A percentile compares a stretch with the other conserved stretches of the same genome.
phyloP scores from a whole-genome alignment of 2,329 filamentous ascomycete genomes.

The Aspergillus hiratsukae region DNA sequence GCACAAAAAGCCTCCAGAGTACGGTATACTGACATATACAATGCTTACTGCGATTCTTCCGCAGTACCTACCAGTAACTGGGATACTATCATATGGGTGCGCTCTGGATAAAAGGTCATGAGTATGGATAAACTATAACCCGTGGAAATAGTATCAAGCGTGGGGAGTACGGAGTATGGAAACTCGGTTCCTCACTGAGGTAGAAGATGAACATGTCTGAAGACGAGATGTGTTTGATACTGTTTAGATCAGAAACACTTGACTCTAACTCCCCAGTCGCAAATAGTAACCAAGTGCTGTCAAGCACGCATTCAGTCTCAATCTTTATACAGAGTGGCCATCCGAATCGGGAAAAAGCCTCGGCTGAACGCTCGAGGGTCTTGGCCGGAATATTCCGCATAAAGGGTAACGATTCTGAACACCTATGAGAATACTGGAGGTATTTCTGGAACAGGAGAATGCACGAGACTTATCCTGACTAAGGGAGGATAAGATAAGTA shows the following conservation, averaged over 20 bases:
- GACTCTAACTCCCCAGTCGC: neutral
- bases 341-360: conserved; percentile 5
- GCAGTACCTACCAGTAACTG: too few relatives aligned
- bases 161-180: neutral
- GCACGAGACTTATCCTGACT: neutral
- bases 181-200: neutral
- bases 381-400: conserved; percentile 9
- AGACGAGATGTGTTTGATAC: neutral
- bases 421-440: neutral
- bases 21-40: too few relatives aligned
- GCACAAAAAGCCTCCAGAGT: neutral
- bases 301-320: neutral
- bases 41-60: too few relatives aligned
- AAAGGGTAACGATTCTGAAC: neutral
- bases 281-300: neutral
- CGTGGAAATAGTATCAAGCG: conserved; percentile 1
- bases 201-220: neutral
- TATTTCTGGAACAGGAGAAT: neutral
- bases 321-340: neutral
- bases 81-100: too few relatives aligned
- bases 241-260: neutral
- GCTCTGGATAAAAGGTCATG: conserved; percentile 3
- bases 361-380: conserved; percentile 7
- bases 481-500: neutral
- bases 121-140: conserved; percentile 16